These are phyloP conservation scores for Schrenkiella parvula DNA, from an alignment of 345 rosid species.

Conservation along the genomic window DNA sequence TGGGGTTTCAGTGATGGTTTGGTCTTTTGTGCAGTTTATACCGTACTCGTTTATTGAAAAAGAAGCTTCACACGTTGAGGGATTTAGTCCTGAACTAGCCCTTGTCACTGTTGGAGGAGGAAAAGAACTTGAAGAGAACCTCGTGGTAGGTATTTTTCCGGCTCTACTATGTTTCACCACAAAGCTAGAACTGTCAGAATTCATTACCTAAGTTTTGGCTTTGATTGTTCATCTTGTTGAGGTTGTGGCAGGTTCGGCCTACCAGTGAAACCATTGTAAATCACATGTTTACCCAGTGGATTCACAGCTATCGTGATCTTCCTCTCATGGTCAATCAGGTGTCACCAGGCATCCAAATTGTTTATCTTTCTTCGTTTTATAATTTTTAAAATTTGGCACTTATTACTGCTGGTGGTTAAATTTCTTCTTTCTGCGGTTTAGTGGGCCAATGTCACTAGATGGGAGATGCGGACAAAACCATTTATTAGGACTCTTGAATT, in stretches of 20 bases:
- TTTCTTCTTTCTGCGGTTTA: slow-evolving; percentile 13
- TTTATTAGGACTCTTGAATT: slow-evolving; percentile 95
- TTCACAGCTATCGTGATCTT: slow-evolving; percentile 90
- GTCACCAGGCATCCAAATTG: background rate
- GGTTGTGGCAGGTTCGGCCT: slow-evolving; percentile 98
- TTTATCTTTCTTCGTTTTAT: background rate
- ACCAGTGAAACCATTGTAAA: slow-evolving; percentile 94
- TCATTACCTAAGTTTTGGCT: slow-evolving; percentile 55
- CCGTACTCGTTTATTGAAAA: slow-evolving; percentile 96
- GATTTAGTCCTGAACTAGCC: slow-evolving; percentile 91
- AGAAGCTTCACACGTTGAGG: slow-evolving; percentile 96
- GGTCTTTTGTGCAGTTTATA: slow-evolving; percentile 55
- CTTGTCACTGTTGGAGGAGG: slow-evolving; percentile 91
- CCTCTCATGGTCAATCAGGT: slow-evolving; percentile 97
- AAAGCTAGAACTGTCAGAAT: slow-evolving; percentile 17
- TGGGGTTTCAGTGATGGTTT: background rate
- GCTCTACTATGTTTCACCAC: background rate
- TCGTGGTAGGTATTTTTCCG: slow-evolving; percentile 57
- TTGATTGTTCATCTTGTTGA: slow-evolving; percentile 69
- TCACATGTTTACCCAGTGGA: slow-evolving; percentile 98
- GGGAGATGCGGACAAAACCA: slow-evolving; percentile 96
- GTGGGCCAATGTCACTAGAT: slow-evolving; percentile 98
- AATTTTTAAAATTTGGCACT: background rate
- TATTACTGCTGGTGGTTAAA: background rate
- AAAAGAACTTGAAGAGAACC: slow-evolving; percentile 93